Evolutionary conservation across 2,329 filamentous ascomycete genomes (phyloP).

Genomic region (Achaetomium macrosporum): DNA sequence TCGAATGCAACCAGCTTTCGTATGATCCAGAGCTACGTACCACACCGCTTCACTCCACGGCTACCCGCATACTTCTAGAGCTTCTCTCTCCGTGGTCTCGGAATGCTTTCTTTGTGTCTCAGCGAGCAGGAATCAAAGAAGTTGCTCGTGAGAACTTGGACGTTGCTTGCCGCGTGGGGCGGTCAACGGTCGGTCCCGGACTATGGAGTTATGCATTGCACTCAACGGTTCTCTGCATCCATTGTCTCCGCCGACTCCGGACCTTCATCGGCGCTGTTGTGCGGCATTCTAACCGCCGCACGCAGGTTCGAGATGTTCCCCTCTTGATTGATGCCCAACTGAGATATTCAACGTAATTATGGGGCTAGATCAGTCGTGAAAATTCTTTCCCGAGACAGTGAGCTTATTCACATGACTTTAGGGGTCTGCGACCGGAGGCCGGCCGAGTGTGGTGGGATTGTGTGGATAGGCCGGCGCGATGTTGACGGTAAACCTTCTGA

Average conservation of each 20-base stretch:
- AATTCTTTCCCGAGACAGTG: neutral
- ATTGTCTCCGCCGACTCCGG: neutral
- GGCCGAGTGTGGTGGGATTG: conserved; percentile 1
- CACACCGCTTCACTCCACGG: conserved; percentile 1
- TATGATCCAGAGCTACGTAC: neutral
- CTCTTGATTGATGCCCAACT: conserved; percentile 10
- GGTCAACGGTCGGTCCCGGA: conserved; percentile 6
- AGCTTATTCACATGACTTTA: conserved; percentile 15
- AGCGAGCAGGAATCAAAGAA: neutral
- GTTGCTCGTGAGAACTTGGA: conserved; percentile 4
- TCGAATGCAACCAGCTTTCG: neutral
- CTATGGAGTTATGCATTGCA: neutral
- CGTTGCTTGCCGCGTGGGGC: conserved; percentile 2
- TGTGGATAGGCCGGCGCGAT: conserved; percentile 1
- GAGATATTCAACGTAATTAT: neutral
- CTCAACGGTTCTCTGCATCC: conserved; percentile 13
- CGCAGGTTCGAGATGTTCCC: neutral
- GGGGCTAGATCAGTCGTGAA: neutral
- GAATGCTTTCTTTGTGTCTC: neutral
- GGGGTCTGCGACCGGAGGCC: conserved; percentile 14
- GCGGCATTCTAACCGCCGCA: conserved; percentile 10
- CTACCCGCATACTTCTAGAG: conserved; percentile 7
- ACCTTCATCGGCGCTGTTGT: neutral
- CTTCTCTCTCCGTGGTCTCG: neutral
- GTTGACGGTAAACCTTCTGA: neutral